phyloP scores from a whole-genome alignment of 75 land plant species.

The Chamaecyparis obtusa region DNA sequence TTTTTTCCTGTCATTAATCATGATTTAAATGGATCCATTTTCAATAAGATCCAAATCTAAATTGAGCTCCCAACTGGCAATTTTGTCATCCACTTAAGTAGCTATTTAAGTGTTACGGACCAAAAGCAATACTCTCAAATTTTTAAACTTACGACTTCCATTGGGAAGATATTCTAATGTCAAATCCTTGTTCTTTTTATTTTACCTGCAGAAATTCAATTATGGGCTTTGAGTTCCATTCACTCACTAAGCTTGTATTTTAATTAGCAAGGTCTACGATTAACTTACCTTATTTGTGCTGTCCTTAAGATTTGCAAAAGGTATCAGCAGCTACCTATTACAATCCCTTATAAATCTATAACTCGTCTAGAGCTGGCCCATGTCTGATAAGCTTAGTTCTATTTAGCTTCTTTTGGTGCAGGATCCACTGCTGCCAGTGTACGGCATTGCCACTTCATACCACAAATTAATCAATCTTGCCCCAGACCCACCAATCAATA shows the following conservation, averaged over 20 bases:
- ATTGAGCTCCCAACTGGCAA: not conserved
- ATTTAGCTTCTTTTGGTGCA: not conserved
- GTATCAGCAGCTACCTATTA: not conserved
- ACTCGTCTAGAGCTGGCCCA: not conserved
- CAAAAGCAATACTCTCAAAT: not conserved
- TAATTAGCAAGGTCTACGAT: not conserved
- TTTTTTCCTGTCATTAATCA: not conserved
- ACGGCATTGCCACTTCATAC: not conserved
- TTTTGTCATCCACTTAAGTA: not conserved
- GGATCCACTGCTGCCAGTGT: not conserved
- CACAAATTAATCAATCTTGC: not conserved
- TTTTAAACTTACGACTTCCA: not conserved
- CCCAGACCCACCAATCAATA: not conserved
- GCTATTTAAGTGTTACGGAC: not conserved
- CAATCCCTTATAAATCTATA: not conserved
- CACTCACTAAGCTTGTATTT: not conserved
- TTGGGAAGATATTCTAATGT: not conserved
- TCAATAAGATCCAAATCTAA: not conserved
- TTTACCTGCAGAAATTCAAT: not conserved
- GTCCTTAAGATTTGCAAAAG: not conserved
- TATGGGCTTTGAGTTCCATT: not conserved
- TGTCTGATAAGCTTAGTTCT: not conserved
- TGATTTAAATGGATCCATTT: not conserved
- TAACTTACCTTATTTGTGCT: not conserved
- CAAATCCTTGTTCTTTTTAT: not conserved